Evolutionary conservation across 441 rosid species (phyloP), one percentile per base, ranked within the genome.

Genomic region (Heliophila coronopifolia): DNA sequence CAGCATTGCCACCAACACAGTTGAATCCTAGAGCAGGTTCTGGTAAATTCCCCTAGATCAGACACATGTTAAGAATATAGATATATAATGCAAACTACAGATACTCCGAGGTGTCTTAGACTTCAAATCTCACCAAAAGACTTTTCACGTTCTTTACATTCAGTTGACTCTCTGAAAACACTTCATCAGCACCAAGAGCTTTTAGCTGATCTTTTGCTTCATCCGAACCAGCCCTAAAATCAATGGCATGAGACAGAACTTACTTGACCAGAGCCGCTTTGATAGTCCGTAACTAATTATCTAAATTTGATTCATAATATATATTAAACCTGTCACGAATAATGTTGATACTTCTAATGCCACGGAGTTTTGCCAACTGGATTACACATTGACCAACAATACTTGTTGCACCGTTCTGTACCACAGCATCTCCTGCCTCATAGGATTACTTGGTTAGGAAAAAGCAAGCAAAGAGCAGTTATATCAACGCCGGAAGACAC

Each of bases 351-450:
- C 76, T 87, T 59, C 72, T 77, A 58, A 91, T 75, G 56, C 93
- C 81, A 37, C 72, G 84, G 22, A 66, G 67, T 61, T 54, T 68
- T 4, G 96, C 98, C 68, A 91, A 74, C 75, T 87, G 96, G 63
- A 83, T 77, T 16, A 82, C 65, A 69, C 98, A 91, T 62, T 81
- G 96, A 49, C 98, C 95, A 28, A 87, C 96, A 6, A 83, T 81
- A 69, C 93, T 87, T 14, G 91, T 83, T 50, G 95, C 84, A 22
- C 96, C 98, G 70, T 84, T 91, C 84, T 91, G 96, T 57, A 84
- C 94, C 15, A 87, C 57, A 38, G 84, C 70, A 55, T 84, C 85
- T 42, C 96, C 96, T 91, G 80, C 20, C 49, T 17, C 42, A 58
- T 30, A 30, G 20, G 24, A 46, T 43, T 9, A 50, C 44, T 39